phyloP scores from a whole-genome alignment of 106 monocot species.

The Narthecium ossifragum region DNA sequence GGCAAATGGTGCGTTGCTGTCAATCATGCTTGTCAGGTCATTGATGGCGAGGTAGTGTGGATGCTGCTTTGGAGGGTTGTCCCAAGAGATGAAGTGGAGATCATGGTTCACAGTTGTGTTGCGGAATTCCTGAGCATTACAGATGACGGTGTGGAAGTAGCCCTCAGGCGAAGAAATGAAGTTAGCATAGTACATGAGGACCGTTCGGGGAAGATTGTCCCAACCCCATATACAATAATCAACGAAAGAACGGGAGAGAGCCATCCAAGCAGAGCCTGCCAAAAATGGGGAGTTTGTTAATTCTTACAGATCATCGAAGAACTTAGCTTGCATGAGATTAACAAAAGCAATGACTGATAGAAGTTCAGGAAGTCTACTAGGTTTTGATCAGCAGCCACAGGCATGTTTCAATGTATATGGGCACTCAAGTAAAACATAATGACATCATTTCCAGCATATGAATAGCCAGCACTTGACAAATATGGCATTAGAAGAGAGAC shows the following conservation, averaged over 20 bases:
- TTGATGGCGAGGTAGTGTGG: slow-evolving; percentile 61
- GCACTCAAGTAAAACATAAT: too few species aligned
- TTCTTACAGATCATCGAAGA: too few species aligned
- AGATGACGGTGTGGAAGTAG: slow-evolving; percentile 97
- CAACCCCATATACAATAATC: slow-evolving; percentile 96
- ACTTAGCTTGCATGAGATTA: too few species aligned
- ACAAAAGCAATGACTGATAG: too few species aligned
- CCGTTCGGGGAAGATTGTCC: slow-evolving; percentile 82
- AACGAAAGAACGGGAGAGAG: slow-evolving; percentile 56
- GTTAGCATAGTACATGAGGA: slow-evolving; percentile 92
- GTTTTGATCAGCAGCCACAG: too few species aligned
- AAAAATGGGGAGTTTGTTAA: too few species aligned
- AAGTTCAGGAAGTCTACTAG: too few species aligned
- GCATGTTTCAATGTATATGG: too few species aligned
- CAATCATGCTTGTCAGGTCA: slow-evolving; percentile 53
- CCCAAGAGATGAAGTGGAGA: slow-evolving; percentile 93
- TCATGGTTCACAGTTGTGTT: slow-evolving; percentile 93
- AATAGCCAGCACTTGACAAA: too few species aligned
- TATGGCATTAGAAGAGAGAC: too few species aligned
- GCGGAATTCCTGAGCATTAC: slow-evolving; percentile 71
- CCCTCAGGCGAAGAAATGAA: slow-evolving; percentile 91
- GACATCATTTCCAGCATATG: too few species aligned
- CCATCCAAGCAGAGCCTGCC: slow-evolving; percentile 97
- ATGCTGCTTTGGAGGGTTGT: slow-evolving; percentile 90
- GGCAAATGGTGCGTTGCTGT: slow-evolving; percentile 72